Evolutionary conservation across 1,284 basidiomycete genomes (phyloP).

Genomic region (Sporisorium scitamineum): DNA sequence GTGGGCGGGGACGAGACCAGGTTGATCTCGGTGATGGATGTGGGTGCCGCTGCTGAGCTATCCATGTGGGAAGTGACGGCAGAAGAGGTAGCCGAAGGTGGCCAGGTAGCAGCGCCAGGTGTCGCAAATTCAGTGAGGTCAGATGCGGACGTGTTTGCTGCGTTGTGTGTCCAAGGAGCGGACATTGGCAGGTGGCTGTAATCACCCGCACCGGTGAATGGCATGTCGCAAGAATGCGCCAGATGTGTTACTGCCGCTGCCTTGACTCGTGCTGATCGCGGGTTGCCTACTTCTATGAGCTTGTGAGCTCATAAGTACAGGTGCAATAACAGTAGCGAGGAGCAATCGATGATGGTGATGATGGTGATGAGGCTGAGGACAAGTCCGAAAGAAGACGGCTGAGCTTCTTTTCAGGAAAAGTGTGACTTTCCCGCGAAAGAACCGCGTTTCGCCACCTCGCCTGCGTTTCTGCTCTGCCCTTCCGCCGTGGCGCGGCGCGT

Average conservation of each 20-base stretch:
- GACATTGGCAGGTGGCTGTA: conserved; percentile 13
- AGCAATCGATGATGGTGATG: neutral
- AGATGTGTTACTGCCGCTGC: neutral
- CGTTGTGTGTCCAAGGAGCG: conserved; percentile 15
- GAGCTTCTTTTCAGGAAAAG: conserved; percentile 14
- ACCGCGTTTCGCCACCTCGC: conserved; percentile 32
- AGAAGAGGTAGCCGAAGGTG: conserved; percentile 26
- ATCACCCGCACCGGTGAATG: conserved; percentile 14
- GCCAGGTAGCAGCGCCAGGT: conserved; percentile 25
- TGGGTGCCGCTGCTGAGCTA: conserved; percentile 22
- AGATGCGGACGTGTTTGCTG: neutral
- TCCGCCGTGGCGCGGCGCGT: conserved; percentile 18
- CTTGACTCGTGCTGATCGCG: too few relatives aligned
- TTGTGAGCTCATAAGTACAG: too few relatives aligned
- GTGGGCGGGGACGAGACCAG: conserved; percentile 34
- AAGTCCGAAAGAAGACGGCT: neutral
- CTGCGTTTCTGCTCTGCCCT: neutral
- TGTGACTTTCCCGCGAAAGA: conserved; percentile 24
- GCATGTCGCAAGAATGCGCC: conserved; percentile 17
- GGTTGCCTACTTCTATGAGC: too few relatives aligned
- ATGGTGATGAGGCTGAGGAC: conserved; percentile 12
- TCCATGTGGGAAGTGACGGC: conserved; percentile 19
- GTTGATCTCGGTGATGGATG: conserved; percentile 31
- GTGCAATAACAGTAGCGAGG: neutral
- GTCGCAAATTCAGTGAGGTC: neutral